phyloP scores from a whole-genome alignment of 768 basidiomycete species.

The Xerocomellus chrysenteron region DNA sequence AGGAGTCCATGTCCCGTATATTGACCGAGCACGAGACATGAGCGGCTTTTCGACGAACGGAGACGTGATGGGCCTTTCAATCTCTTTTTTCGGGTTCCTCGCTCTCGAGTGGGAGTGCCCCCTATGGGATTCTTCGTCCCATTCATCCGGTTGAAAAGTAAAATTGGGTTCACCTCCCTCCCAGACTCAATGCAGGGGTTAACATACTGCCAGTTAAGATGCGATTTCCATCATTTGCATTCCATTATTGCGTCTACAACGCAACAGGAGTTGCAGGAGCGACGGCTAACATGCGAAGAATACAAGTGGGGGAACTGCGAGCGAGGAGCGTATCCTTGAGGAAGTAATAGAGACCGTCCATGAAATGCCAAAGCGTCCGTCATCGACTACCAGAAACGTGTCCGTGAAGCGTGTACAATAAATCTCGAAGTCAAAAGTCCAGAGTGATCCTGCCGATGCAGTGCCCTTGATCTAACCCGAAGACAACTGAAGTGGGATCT shows the following conservation, averaged over 20 bases:
- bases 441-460: neutral
- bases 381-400: slow-evolving; percentile 24
- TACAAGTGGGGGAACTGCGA: neutral
- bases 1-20: neutral
- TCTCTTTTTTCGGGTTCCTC: too few species aligned
- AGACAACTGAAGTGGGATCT: slow-evolving; percentile 24
- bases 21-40: too few species aligned
- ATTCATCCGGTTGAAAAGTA: neutral
- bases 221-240: neutral
- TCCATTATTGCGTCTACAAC: neutral
- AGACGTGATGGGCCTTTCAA: too few species aligned
- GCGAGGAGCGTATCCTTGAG: neutral
- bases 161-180: neutral
- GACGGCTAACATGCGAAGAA: neutral
- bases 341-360: slow-evolving; percentile 15
- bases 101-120: too few species aligned
- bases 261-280: neutral
- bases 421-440: slow-evolving; percentile 14
- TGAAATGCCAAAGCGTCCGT: slow-evolving; percentile 30
- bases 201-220: neutral
- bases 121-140: neutral
- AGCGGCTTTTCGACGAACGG: neutral
- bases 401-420: slow-evolving; percentile 22
- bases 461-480: neutral
- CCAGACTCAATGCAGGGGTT: neutral